A percentile compares a stretch with the other conserved stretches of the same genome.
phyloP scores from a whole-genome alignment of 2,329 filamentous ascomycete species.

The Capronia americana region DNA sequence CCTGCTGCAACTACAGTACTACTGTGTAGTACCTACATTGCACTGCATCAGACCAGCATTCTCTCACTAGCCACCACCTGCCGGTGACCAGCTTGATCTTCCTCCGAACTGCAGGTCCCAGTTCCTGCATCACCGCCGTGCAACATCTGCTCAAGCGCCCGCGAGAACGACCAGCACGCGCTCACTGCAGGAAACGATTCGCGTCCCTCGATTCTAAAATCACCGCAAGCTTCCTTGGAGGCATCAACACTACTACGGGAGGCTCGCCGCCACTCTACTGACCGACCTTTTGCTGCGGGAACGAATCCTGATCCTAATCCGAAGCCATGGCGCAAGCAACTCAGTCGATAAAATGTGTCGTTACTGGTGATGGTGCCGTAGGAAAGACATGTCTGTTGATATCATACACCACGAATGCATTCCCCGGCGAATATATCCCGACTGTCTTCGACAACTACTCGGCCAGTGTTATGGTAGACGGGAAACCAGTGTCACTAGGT shows the following conservation, averaged over 20 bases:
- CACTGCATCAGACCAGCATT: conserved; percentile 16
- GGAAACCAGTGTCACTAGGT: conserved; percentile 94
- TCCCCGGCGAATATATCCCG: conserved; percentile 99
- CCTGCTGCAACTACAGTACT: conserved; percentile 15
- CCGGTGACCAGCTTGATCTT: conserved; percentile 8
- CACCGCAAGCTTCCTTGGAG: background rate
- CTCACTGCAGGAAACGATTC: conserved; percentile 32
- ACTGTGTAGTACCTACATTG: conserved; percentile 7
- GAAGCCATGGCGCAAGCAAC: conserved; percentile 35
- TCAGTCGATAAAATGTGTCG: conserved; percentile 75
- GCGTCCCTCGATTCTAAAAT: conserved; percentile 21
- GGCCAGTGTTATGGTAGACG: conserved; percentile 98
- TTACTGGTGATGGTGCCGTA: conserved; percentile 98
- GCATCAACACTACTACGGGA: background rate
- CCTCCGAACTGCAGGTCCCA: conserved; percentile 23
- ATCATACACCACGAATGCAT: conserved; percentile 98
- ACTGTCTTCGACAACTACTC: conserved; percentile 99
- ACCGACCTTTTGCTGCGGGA: background rate
- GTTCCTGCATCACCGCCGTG: conserved; percentile 22
- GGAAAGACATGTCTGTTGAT: conserved; percentile 99
- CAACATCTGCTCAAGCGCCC: conserved; percentile 26
- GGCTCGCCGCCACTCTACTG: background rate
- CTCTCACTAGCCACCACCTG: conserved; percentile 2
- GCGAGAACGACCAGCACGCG: conserved; percentile 25
- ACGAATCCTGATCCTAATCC: background rate